A percentile compares a stretch with the other conserved stretches of the same genome.
These are phyloP conservation scores for Penicillium expansum DNA, from an alignment of 2,329 filamentous ascomycete genomes.

Conservation along the genomic window DNA sequence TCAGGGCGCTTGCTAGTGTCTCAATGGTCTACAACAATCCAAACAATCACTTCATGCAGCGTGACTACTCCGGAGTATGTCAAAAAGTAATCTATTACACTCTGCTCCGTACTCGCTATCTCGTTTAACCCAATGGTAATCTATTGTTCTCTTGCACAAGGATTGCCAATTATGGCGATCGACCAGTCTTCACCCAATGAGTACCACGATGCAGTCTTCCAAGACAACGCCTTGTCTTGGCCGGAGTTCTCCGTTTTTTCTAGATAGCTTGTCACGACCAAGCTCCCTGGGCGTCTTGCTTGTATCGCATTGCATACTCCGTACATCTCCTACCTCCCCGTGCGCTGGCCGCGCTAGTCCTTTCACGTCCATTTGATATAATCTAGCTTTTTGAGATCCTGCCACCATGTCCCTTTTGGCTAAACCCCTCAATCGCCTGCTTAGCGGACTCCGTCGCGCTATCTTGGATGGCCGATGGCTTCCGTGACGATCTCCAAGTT, in stretches of 20 bases:
- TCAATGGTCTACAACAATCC: not conserved
- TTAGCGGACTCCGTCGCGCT: constrained; percentile 18
- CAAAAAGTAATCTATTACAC: not conserved
- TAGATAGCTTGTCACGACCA: constrained; percentile 20
- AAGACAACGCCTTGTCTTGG: constrained; percentile 4
- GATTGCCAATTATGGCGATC: constrained; percentile 17
- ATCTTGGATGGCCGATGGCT: constrained; percentile 23
- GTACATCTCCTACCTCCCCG: constrained; percentile 3
- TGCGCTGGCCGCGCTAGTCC: constrained; percentile 3
- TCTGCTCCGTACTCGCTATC: not conserved
- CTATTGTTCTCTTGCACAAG: not conserved
- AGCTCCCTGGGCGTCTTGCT: constrained; percentile 14
- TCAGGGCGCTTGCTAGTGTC: constrained; percentile 14
- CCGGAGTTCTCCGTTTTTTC: constrained; percentile 19
- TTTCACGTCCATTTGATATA: constrained; percentile 8
- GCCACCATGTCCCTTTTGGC: constrained; percentile 6
- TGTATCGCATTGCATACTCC: not conserved
- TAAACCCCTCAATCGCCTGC: not conserved
- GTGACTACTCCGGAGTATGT: not conserved
- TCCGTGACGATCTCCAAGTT: constrained; percentile 22
- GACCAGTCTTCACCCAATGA: constrained; percentile 17
- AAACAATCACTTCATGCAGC: not conserved
- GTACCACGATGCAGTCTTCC: constrained; percentile 1
- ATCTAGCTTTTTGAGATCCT: constrained; percentile 5
- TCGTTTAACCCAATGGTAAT: constrained; percentile 1